These are phyloP conservation scores for Rhodosporidiobolus sp. DNA, from an alignment of 768 basidiomycete species.

Conservation along the genomic window DNA sequence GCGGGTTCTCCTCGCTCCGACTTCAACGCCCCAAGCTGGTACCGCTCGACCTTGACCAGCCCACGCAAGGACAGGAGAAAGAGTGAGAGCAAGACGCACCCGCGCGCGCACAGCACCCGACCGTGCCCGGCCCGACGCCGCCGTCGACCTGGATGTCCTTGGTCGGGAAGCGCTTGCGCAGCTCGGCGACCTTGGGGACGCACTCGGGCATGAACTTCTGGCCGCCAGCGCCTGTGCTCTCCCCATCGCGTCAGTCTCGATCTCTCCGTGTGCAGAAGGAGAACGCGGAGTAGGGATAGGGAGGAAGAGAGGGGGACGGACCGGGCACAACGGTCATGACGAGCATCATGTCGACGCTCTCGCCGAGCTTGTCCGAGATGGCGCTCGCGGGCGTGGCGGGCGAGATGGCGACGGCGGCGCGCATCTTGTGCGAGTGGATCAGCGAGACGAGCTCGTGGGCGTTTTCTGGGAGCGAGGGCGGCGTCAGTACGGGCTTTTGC, in stretches of 20 bases:
- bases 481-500: no score
- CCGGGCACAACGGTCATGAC: constrained; percentile 91
- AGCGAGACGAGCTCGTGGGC: constrained; percentile 70
- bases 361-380: constrained; percentile 80
- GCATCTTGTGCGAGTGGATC: constrained; percentile 83
- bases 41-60: no score
- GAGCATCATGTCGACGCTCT: constrained; percentile 85
- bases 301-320: no score
- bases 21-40: background rate
- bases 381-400: constrained; percentile 85
- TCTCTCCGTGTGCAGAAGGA: background rate
- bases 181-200: constrained; percentile 85
- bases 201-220: constrained; percentile 94
- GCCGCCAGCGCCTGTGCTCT: constrained; percentile 88
- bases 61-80: no score
- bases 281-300: background rate
- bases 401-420: constrained; percentile 92
- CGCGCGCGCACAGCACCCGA: constrained; percentile 81
- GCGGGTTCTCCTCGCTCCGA: background rate
- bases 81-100: constrained; percentile 54
- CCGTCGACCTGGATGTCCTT: constrained; percentile 99
- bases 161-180: constrained; percentile 81
- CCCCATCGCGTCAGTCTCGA: no score
- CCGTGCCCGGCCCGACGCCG: constrained; percentile 87
- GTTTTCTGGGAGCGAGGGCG: constrained; percentile 55